Evolutionary conservation across 2,329 filamentous ascomycete species (phyloP), one percentile per base, ranked within the genome.

Genomic region (Claviceps cyperi): DNA sequence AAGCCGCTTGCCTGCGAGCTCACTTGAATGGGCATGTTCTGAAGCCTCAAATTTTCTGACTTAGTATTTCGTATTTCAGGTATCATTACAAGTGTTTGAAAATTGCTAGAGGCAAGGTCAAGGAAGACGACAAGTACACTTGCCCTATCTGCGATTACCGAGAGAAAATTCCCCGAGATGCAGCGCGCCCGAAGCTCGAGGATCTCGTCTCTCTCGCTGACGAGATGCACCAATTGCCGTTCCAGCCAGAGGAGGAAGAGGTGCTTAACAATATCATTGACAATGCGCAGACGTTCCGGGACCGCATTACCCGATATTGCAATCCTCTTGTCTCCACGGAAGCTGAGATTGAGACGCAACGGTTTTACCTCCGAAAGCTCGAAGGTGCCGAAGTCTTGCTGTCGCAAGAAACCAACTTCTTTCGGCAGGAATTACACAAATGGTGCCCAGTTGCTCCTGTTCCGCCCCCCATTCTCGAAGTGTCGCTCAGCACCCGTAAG

Each of bases 21-120:
- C 35, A 38, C 14, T 17, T 38, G 15, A 15, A 17, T 15, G 35
- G 21, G n/a, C 19, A 11, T 17, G 43, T 28, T 32, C 41, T 46
- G 15, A 14, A 46, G 7, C 13, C 13, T 6, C 19, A 38, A 24
- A 24, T 43, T 43, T 4, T 32, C 14, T 46, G 35, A 46, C 45
- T 4, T 32, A 8, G 7, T 11, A 14, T 21, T 45, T 44, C 15
- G 7, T 39, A 7, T 44, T 5, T 24, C 53, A 90, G 85, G 86
- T 98, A 98, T 62, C 92, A 98, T 60, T 91, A 92, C 53, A 97
- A 96, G 66, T 98, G 92, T 60, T 74, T 98, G 38, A 98, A 98
- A 71, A 96, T 98, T 61, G 92, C 92, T 2, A 81, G 92, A 47
- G 92, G 92, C 48, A 98, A 97, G 63, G 87, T 98, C 59, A 97